Base-by-base conservation (phyloP, 257 asterid genomes). In the Solanum etuberosum region DNA sequence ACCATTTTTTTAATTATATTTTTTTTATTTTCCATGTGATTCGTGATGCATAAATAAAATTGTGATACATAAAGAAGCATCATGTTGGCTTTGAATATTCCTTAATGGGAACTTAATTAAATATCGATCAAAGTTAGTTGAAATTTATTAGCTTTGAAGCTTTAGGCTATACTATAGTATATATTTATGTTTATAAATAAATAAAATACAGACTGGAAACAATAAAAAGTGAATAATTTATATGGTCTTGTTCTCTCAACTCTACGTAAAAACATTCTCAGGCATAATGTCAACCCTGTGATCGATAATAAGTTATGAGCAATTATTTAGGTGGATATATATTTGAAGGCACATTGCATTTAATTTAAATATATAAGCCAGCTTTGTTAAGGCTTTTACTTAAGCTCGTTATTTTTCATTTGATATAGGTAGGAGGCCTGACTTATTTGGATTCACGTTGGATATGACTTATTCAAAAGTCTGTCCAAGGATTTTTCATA, bases 391-490 rank as follows among this genome's bases (percentile, higher is more conserved):
- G 59, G 59, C 59, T 51, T 51, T 51, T 43, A 43, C 5, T 51
- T 51, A 51, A 51, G 59, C 59, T 51, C 21, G 7, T 38, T 38
- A 0, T 38, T 38, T 38, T 2, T 38, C n/a, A 5, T 15, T 46
- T 46, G 3, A 46, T 46, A n/a, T n/a, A n/a, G n/a, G n/a, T n/a
- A n/a, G n/a, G n/a, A n/a, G n/a, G n/a, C n/a, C n/a, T n/a, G n/a
- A n/a, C n/a, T n/a, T n/a, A 46, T 15, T 5, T 0, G 18, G 3
- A 15, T 48, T 48, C 7, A 1, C 8, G 0, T 48, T 1, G 8
- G 8, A 0, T 48, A 15, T 8, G 21, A 0, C 7, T 48, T 1
- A 14, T 46, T 37, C 38, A 37, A 37, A 42, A 42, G 5, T 10
- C 9, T 42, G n/a, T n/a, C n/a, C 34, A 32, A 32, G 34, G 3